Evolutionary conservation across 352 stramenopile genomes (phyloP).

Genomic region (Pythium insidiosum): DNA sequence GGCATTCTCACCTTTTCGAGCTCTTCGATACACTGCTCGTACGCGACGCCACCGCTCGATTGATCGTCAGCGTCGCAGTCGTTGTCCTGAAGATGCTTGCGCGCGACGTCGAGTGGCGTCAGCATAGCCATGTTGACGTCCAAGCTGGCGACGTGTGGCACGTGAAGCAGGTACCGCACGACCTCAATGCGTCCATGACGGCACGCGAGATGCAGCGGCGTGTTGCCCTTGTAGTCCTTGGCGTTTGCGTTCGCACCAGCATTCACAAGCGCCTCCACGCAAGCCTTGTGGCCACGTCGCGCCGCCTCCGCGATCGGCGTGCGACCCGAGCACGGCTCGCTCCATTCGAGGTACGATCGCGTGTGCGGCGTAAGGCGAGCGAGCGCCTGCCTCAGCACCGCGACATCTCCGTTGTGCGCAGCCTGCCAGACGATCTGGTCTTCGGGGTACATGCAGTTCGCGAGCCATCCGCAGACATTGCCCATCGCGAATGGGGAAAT

Average conservation of each 20-base stretch:
- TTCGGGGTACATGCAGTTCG: slow-evolving; percentile 57
- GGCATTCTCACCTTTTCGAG: slow-evolving; percentile 63
- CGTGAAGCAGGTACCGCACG: slow-evolving; percentile 53
- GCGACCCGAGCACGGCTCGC: slow-evolving; percentile 46
- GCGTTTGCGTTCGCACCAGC: slow-evolving; percentile 50
- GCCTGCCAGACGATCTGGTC: slow-evolving; percentile 73
- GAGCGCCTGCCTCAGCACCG: slow-evolving; percentile 36
- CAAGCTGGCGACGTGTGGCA: slow-evolving; percentile 25
- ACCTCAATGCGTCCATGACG: slow-evolving; percentile 54
- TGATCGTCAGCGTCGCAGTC: slow-evolving; percentile 38
- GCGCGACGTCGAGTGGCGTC: slow-evolving; percentile 65
- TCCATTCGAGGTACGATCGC: slow-evolving; percentile 62
- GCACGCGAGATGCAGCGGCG: slow-evolving; percentile 60
- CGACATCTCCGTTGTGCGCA: slow-evolving; percentile 60
- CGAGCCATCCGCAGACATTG: slow-evolving; percentile 66
- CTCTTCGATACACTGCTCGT: slow-evolving; percentile 71
- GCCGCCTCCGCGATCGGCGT: slow-evolving; percentile 63
- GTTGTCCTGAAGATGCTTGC: slow-evolving; percentile 23
- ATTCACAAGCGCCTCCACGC: slow-evolving; percentile 42
- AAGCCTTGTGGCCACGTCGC: slow-evolving; percentile 48
- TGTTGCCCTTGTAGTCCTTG: slow-evolving; percentile 51
- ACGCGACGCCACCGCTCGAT: no score
- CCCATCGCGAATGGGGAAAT: slow-evolving; percentile 39
- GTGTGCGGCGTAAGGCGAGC: slow-evolving; percentile 43
- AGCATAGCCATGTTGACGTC: slow-evolving; percentile 58